phyloP scores from a whole-genome alignment of 768 basidiomycete genomes.

The Kwoniella bestiolae region DNA sequence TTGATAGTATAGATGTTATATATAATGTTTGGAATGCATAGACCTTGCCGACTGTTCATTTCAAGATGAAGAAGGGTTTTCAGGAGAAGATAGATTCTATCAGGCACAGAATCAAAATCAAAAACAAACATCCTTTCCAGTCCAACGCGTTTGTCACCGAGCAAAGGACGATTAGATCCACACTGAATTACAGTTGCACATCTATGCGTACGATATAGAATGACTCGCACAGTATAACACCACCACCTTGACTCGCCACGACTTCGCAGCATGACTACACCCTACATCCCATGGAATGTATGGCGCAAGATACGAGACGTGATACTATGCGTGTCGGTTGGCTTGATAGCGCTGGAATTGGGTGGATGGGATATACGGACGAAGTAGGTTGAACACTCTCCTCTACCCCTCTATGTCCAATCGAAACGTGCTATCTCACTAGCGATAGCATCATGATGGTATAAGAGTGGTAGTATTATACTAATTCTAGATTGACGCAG shows the following conservation, averaged over 20 bases:
- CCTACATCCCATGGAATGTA: slow-evolving; percentile 4
- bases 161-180: background rate
- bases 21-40: no score
- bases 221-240: no score
- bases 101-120: background rate
- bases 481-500: background rate
- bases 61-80: no score
- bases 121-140: background rate
- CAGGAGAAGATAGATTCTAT: background rate
- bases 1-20: no score
- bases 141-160: background rate
- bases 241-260: no score
- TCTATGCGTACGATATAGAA: no score
- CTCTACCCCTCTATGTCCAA: background rate
- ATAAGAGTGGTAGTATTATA: background rate
- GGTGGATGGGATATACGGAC: slow-evolving; percentile 2
- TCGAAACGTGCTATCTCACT: background rate
- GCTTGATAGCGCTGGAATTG: background rate
- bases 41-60: no score
- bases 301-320: slow-evolving; percentile 2
- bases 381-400: background rate
- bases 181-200: no score
- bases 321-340: background rate
- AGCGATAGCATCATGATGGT: background rate
- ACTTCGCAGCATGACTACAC: background rate